Base-by-base conservation (phyloP, 192 early-diverging fungal genomes). In the Diversispora epigaea region DNA sequence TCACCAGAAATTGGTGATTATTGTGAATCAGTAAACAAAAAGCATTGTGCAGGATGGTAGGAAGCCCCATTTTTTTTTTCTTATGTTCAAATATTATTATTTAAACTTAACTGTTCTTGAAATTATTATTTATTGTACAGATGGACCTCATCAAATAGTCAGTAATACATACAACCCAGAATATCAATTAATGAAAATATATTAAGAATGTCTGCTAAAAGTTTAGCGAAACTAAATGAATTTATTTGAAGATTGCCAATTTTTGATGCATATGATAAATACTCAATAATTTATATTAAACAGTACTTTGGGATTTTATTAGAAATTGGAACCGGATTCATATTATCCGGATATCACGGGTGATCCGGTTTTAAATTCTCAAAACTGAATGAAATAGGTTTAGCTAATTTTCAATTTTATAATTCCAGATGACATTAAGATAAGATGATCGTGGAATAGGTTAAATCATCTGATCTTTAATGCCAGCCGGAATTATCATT, bases 271-370 rank as follows among this genome's bases (percentile, higher is more conserved):
- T 58, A 44, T 71, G 6, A 11, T 25, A 45, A 71, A 71, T 71
- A 71, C 55, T 71, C 3, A 71, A 71, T 71, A 14, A 43, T 54
- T 69, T 52, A 39, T 21, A 69, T 69, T 69, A 22, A 69, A 52
- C 49, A 71, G 70, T 71, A 71, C 17, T 71, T 71, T 11, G n/a
- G 41, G n/a, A n/a, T n/a, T n/a, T n/a, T n/a, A n/a, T n/a, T n/a
- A n/a, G n/a, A n/a, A n/a, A n/a, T n/a, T n/a, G n/a, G n/a, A n/a
- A n/a, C n/a, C n/a, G n/a, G n/a, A n/a, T n/a, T n/a, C n/a, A n/a
- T n/a, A n/a, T n/a, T n/a, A n/a, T n/a, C n/a, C n/a, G n/a, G n/a
- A n/a, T n/a, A n/a, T n/a, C n/a, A n/a, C n/a, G n/a, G n/a, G n/a
- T n/a, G n/a, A n/a, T n/a, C n/a, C n/a, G n/a, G n/a, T n/a, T n/a